A percentile compares a stretch with the other conserved stretches of the same genome.
Evolutionary conservation across 352 stramenopile species (phyloP).

Genomic region (Globisporangium solare): DNA sequence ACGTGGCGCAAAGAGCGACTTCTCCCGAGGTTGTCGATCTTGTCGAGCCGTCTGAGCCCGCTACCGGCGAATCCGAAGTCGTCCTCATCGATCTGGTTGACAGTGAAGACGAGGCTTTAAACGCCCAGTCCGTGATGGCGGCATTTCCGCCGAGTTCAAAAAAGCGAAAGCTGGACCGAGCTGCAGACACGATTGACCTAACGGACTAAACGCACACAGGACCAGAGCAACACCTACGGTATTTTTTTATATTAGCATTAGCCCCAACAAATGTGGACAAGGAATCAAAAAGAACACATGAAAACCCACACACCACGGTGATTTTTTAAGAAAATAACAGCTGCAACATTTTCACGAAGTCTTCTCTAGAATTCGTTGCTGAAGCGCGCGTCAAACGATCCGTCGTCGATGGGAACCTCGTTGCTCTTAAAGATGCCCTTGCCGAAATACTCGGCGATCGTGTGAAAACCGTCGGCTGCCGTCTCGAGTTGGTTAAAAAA

Average conservation of each 20-base stretch:
- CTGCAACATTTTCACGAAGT: too few relatives aligned
- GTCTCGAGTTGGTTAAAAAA: conserved; percentile 92
- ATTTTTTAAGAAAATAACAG: neutral
- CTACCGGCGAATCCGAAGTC: too few relatives aligned
- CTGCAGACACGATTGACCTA: conserved; percentile 23
- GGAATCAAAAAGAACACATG: conserved; percentile 2
- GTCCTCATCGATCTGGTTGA: conserved; percentile 18
- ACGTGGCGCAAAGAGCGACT: neutral
- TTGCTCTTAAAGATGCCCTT: conserved; percentile 90
- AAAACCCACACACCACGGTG: conserved; percentile 2
- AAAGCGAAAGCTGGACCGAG: neutral
- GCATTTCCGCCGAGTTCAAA: neutral
- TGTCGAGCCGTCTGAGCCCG: neutral
- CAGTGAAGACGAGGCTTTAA: conserved; percentile 7
- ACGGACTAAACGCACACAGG: conserved; percentile 8
- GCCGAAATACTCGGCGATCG: conserved; percentile 90
- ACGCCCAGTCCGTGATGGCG: too few relatives aligned
- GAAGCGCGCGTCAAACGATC: conserved; percentile 69
- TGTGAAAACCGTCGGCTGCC: conserved; percentile 83
- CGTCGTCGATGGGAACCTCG: conserved; percentile 57
- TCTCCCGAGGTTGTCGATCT: neutral
- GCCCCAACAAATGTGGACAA: too few relatives aligned
- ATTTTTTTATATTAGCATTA: too few relatives aligned
- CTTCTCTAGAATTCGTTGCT: conserved; percentile 75
- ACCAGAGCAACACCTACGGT: conserved; percentile 3